Evolutionary conservation across 73 alveolate species (phyloP).

Genomic region (Uronychia binucleata): DNA sequence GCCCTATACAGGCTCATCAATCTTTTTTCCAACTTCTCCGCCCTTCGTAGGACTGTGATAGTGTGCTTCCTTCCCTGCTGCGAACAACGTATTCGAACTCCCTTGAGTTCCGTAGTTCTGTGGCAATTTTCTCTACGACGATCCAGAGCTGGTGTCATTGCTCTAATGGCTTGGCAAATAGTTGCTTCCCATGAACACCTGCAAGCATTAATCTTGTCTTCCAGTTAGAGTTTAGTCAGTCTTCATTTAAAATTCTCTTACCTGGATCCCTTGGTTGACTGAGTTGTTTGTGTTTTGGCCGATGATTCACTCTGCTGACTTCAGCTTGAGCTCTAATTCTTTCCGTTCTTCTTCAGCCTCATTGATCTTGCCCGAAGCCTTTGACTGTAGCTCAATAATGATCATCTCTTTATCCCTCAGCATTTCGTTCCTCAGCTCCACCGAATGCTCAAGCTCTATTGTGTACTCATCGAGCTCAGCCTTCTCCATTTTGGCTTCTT

Average conservation of each 20-base stretch:
- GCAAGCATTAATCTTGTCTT: not conserved
- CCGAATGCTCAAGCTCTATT: not conserved
- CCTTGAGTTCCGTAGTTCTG: not conserved
- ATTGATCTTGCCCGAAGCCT: not conserved
- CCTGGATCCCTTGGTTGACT: too few relatives aligned
- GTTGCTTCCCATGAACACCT: not conserved
- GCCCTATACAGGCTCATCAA: too few relatives aligned
- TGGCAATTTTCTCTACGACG: not conserved
- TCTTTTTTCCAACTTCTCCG: too few relatives aligned
- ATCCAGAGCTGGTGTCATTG: not conserved
- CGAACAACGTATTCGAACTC: not conserved
- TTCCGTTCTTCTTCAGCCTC: not conserved
- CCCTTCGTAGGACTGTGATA: too few relatives aligned
- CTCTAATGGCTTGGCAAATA: not conserved
- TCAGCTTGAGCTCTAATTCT: constrained; percentile 33
- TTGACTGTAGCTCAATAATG: not conserved
- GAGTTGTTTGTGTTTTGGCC: not conserved
- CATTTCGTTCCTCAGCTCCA: not conserved
- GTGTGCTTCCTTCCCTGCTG: not conserved
- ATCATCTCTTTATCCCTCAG: not conserved
- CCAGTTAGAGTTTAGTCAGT: not conserved
- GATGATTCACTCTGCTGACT: constrained; percentile 29
- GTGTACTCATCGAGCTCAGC: not conserved
- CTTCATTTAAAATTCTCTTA: too few relatives aligned
- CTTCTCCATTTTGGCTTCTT: not conserved